These are phyloP conservation scores for Calonectria leucothoes DNA, from an alignment of 2,329 filamentous ascomycete genomes.

Conservation along the genomic window DNA sequence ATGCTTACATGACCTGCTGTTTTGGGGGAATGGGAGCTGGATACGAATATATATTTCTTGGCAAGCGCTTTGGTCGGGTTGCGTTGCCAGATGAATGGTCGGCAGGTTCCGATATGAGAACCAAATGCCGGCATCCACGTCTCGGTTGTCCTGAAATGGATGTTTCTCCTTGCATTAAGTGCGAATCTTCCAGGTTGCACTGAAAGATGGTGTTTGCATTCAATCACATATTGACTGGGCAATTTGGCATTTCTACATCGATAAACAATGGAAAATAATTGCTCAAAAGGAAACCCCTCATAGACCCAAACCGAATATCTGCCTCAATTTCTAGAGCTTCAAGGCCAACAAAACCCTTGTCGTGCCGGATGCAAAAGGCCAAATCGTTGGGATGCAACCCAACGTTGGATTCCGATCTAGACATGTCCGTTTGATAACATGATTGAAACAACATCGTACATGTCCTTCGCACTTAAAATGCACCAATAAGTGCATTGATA, in stretches of 20 bases:
- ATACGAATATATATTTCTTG: neutral
- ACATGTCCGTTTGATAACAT: too few relatives aligned
- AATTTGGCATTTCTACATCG: too few relatives aligned
- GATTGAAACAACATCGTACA: neutral
- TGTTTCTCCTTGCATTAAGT: neutral
- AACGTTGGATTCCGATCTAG: neutral
- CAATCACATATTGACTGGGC: neutral
- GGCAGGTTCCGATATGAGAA: neutral
- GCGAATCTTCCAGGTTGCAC: neutral
- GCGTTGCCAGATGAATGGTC: neutral
- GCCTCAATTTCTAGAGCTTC: neutral
- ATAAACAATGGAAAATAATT: too few relatives aligned
- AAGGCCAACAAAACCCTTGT: neutral
- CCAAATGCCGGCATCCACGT: neutral
- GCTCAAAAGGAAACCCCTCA: neutral
- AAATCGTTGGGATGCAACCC: neutral
- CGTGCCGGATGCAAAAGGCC: neutral
- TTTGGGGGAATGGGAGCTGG: neutral
- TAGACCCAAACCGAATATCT: too few relatives aligned
- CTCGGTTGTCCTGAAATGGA: too few relatives aligned
- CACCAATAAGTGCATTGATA: neutral
- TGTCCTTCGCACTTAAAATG: neutral
- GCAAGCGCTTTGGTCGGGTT: neutral
- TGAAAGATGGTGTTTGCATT: neutral
- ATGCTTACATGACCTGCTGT: neutral